Conservation (phyloP, 106 monocot species). For the Dactylorhiza incarnata region DNA sequence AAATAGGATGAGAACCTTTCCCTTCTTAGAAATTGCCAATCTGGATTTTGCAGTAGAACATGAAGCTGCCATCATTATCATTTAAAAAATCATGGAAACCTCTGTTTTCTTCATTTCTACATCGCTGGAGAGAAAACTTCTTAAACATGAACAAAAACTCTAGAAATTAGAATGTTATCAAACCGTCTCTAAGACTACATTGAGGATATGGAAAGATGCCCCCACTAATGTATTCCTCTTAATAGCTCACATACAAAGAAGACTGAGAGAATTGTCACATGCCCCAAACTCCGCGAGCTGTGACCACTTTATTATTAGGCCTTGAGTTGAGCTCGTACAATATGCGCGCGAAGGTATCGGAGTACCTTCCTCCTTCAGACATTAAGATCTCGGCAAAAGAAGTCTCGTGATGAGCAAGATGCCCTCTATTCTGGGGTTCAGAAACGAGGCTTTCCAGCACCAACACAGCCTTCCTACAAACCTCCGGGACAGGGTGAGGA, state of each 20-base stretch:
- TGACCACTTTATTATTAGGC: slow-evolving; percentile 49
- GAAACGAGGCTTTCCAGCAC: slow-evolving; percentile 84
- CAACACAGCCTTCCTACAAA: slow-evolving; percentile 81
- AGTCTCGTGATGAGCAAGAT: slow-evolving; percentile 75
- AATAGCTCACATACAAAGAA: neutral
- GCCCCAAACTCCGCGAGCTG: slow-evolving; percentile 73
- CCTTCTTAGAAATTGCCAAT: too few relatives aligned
- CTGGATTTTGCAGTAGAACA: too few relatives aligned
- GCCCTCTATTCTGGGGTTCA: slow-evolving; percentile 74
- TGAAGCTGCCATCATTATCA: too few relatives aligned
- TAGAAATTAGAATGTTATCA: too few relatives aligned
- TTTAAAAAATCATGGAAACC: too few relatives aligned
- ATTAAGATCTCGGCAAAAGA: slow-evolving; percentile 79
- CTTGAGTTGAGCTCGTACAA: slow-evolving; percentile 80
- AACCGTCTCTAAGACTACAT: too few relatives aligned
- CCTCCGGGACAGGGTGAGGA: slow-evolving; percentile 87
- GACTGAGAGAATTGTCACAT: slow-evolving; percentile 27
- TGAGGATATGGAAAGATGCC: too few relatives aligned
- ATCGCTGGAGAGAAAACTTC: too few relatives aligned
- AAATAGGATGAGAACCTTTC: too few relatives aligned
- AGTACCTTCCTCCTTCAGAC: slow-evolving; percentile 48
- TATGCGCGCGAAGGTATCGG: slow-evolving; percentile 80
- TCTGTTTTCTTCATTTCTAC: too few relatives aligned
- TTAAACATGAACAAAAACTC: too few relatives aligned
- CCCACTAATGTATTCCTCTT: neutral